Evolutionary conservation across 2,329 filamentous ascomycete species (phyloP), one percentile per base, ranked within the genome.

Genomic region (Fusarium tanahbumbuense): DNA sequence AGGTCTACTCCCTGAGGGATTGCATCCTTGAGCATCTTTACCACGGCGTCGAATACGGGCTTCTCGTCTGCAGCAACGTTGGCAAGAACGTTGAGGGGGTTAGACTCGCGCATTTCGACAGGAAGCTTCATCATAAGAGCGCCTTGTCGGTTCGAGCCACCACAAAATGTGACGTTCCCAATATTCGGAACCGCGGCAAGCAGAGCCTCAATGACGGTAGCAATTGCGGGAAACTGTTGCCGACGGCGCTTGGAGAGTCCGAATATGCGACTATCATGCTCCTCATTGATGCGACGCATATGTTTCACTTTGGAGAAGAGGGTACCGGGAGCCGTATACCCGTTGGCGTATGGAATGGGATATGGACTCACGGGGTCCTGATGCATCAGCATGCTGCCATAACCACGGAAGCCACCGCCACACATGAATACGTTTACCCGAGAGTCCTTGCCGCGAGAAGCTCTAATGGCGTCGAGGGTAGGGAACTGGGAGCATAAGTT

Each of bases 381-480:
- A 76, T 92, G 90, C 91, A 97, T 94, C 55, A 97, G 85, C 76
- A 97, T 89, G 79, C 93, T 97, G 9, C 94, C 94, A 84, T 97
- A 97, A 18, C 94, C 94, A 37, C 94, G 86, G 77, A 97, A 97
- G 1, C 94, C 94, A 25, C 94, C 94, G 45, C 94, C 94, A 67
- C 92, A 97, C 60, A 98, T 89, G 77, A 94, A 97, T 11, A 97
- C 83, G 34, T 91, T 88, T 60, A 94, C 84, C 7, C 86, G 86
- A 50, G 71, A 67, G 42, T 74, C 73, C 20, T 64, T 68, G 23
- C 78, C 73, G 28, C 81, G 78, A 16, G 83, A 82, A 22, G 79
- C 73, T 15, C 67, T 76, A 41, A 81, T 76, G 52, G 74, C 74
- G 40, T 75, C 67, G 0, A 94, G 88, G 2, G 75, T 73, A 6